These are phyloP conservation scores for Skeletonema menzelii DNA, from an alignment of 108 stramenopile species.

Conservation along the genomic window DNA sequence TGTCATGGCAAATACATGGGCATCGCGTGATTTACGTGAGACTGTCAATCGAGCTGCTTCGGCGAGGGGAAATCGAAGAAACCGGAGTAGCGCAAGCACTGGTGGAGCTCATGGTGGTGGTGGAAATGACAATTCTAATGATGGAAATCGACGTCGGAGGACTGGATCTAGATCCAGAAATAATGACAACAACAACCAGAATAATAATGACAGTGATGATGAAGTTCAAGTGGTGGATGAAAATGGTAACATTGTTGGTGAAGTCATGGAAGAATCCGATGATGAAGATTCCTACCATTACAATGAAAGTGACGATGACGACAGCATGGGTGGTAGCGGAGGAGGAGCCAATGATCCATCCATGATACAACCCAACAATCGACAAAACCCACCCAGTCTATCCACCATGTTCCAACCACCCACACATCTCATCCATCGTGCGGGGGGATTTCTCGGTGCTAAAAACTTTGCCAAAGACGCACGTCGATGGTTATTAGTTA, in stretches of 20 bases:
- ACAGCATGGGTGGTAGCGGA: constrained; percentile 21
- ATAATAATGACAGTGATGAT: constrained; percentile 17
- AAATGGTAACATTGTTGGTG: constrained; percentile 7
- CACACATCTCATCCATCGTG: constrained; percentile 65
- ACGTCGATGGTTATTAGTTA: constrained; percentile 90
- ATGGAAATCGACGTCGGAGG: background rate
- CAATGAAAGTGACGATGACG: constrained; percentile 13
- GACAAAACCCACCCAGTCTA: constrained; percentile 34
- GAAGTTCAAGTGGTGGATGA: constrained; percentile 16
- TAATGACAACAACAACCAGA: background rate
- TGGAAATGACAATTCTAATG: background rate
- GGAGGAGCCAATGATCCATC: background rate
- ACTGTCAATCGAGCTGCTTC: constrained; percentile 58
- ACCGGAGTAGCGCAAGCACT: background rate
- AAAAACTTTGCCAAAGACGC: constrained; percentile 80
- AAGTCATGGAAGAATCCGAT: constrained; percentile 24
- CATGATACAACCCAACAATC: background rate
- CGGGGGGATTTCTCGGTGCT: constrained; percentile 84
- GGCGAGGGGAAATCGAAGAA: background rate
- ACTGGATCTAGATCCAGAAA: background rate
- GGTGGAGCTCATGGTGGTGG: background rate
- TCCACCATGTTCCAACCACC: constrained; percentile 83
- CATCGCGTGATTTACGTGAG: constrained; percentile 30
- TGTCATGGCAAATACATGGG: constrained; percentile 38
- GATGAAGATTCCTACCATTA: constrained; percentile 13